Base-by-base conservation (phyloP, 225 moss, liverwort and hornwort genomes). In the Thuidium tamariscinum region DNA sequence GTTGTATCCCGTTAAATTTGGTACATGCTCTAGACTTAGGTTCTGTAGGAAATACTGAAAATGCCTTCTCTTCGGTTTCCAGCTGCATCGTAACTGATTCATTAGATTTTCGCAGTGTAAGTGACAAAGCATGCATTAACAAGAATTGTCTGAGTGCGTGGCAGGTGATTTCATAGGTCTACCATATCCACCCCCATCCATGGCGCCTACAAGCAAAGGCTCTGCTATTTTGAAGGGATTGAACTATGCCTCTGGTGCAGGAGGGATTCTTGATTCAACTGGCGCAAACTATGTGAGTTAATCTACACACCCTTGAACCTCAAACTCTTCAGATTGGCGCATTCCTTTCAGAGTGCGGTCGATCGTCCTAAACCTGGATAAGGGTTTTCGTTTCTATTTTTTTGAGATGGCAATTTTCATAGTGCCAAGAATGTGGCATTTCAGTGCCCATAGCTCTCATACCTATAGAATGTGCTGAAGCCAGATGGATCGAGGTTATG, bases 171-270 rank as follows among this genome's bases (percentile, higher is more conserved):
- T 73, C 57, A 79, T 96, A 73, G 90, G 92, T 80, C 48, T 92
- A 30, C 92, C 96, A 49, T 95, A 92, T 75, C 90, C 94, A 14
- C 97, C 95, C 9, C 84, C 97, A 27, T 90, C 91, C 80, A 81
- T 80, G 88, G 95, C 90, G 48, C 97, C 96, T 65, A 83, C 89
- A 68, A 89, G 88, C 64, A 44, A 5, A 73, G 97, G 97, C 62
- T 22, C 51, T 15, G 90, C 88, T 21, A 92, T 96, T 61, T 85
- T 96, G 30, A 88, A 84, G 74, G 97, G 97, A 48, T 75, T 97
- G 75, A 97, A 90, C 87, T 97, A 91, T 83, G 97, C 96, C 25
- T 97, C 97, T 34, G 96, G 94, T 22, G 97, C 96, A 30, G 95
- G 91, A 71, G 97, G 96, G 16, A 96, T 95, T 81, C 94, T 96